A percentile compares a stretch with the other conserved stretches of the same genome.
These are phyloP conservation scores for Globisporangium cylindrosporum DNA, from an alignment of 352 stramenopile species.

Conservation along the genomic window DNA sequence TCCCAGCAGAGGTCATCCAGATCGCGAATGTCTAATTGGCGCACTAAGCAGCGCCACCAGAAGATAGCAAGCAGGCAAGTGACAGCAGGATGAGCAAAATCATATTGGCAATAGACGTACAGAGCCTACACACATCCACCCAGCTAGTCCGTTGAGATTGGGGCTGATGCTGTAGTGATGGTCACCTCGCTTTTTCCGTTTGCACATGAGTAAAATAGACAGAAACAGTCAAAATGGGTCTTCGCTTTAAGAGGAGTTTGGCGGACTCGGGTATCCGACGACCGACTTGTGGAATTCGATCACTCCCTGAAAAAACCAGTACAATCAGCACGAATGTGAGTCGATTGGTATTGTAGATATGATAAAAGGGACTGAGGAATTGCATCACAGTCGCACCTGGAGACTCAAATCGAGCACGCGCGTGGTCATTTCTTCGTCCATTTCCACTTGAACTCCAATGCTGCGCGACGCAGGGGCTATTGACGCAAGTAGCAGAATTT, in stretches of 20 bases:
- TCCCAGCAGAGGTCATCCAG: slow-evolving; percentile 43
- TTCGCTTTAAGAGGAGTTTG: slow-evolving; percentile 19
- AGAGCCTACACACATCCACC: not conserved
- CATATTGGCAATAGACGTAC: slow-evolving; percentile 6
- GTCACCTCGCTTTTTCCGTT: not conserved
- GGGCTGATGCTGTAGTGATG: not conserved
- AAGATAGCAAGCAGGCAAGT: too few relatives aligned
- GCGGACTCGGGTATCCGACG: slow-evolving; percentile 42
- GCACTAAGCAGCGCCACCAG: too few relatives aligned
- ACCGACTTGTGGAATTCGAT: slow-evolving; percentile 70
- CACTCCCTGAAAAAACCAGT: slow-evolving; percentile 44
- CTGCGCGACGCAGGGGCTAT: slow-evolving; percentile 57
- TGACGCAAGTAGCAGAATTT: too few relatives aligned
- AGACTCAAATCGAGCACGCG: slow-evolving; percentile 65
- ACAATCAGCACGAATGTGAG: not conserved
- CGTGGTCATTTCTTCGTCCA: slow-evolving; percentile 85
- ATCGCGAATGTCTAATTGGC: slow-evolving; percentile 51
- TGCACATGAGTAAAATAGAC: not conserved
- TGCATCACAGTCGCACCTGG: slow-evolving; percentile 36
- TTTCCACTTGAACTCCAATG: slow-evolving; percentile 70
- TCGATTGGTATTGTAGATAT: not conserved
- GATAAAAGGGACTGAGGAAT: not conserved
- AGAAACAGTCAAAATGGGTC: not conserved
- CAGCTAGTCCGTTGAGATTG: not conserved
- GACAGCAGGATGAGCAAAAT: not conserved